Percentiles rank a stretch among this genome's conserved stretches.
Conservation (phyloP, 345 rosid genomes). For the Eucalyptus cloeziana region DNA sequence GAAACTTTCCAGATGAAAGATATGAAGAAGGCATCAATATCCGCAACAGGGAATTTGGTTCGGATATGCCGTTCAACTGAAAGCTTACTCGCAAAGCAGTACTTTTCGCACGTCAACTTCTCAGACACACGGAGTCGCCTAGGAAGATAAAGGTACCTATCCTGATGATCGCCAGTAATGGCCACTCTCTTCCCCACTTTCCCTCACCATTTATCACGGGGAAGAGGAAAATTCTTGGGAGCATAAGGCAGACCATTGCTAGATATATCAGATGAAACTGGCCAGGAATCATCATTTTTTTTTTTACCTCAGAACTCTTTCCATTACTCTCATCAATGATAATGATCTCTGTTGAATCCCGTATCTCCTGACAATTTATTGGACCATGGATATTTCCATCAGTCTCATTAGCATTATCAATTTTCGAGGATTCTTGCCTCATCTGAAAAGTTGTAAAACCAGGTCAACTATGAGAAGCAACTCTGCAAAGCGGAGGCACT, state of each 20-base stretch:
- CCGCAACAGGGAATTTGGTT: slow-evolving; percentile 24
- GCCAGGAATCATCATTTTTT: slow-evolving; percentile 10
- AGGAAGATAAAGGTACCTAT: slow-evolving; percentile 62
- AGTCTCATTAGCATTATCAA: background rate
- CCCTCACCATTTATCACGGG: slow-evolving; percentile 87
- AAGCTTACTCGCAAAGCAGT: slow-evolving; percentile 41
- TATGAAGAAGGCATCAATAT: slow-evolving; percentile 39
- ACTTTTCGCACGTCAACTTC: background rate
- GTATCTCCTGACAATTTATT: background rate
- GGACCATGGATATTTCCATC: background rate
- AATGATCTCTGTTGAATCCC: background rate
- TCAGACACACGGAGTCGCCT: slow-evolving; percentile 9
- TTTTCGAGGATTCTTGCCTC: slow-evolving; percentile 14
- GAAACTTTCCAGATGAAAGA: slow-evolving; percentile 64
- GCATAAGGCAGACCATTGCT: slow-evolving; percentile 12
- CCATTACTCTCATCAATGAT: slow-evolving; percentile 11
- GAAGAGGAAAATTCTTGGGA: too few species aligned
- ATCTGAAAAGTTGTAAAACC: background rate
- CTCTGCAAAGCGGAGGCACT: background rate
- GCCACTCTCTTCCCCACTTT: slow-evolving; percentile 56
- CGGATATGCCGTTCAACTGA: slow-evolving; percentile 26
- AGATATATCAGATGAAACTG: slow-evolving; percentile 8
- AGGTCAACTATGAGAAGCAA: background rate
- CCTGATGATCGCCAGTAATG: slow-evolving; percentile 28
- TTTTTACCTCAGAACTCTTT: slow-evolving; percentile 2